Evolutionary conservation across 768 basidiomycete species (phyloP).

Genomic region (Gloeostereum incarnatum): DNA sequence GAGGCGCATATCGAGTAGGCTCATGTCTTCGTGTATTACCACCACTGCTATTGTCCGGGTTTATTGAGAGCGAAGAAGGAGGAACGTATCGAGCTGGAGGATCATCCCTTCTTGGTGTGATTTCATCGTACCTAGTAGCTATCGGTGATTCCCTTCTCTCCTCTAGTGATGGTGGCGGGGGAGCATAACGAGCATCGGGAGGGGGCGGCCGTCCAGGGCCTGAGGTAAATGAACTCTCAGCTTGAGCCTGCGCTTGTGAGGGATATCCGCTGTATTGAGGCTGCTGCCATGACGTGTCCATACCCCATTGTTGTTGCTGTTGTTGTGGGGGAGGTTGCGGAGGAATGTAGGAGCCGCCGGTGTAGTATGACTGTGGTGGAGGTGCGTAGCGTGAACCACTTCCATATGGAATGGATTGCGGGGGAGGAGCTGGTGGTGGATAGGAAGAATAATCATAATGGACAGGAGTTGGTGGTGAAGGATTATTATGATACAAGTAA

Average conservation of each 20-base stretch:
- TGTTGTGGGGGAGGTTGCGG: conserved; percentile 8
- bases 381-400: background rate
- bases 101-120: no score
- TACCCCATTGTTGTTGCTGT: conserved; percentile 23
- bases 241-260: conserved; percentile 22
- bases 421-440: conserved; percentile 15
- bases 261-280: conserved; percentile 20
- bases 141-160: conserved; percentile 19
- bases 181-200: no score
- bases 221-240: conserved; percentile 23
- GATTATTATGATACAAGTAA: conserved; percentile 46
- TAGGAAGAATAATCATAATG: conserved; percentile 46
- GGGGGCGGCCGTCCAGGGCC: conserved; percentile 21
- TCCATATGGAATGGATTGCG: conserved; percentile 13
- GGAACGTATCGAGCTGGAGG: background rate
- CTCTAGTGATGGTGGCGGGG: background rate
- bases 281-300: conserved; percentile 31
- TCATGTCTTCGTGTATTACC: no score
- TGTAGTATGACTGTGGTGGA: background rate
- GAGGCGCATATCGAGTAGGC: no score
- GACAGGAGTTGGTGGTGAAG: conserved; percentile 25
- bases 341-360: conserved; percentile 1
- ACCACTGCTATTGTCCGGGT: no score
- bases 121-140: conserved; percentile 14
- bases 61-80: no score